These are phyloP conservation scores for Trichoderma semiorbis DNA, from an alignment of 2,329 filamentous ascomycete genomes.

Conservation along the genomic window DNA sequence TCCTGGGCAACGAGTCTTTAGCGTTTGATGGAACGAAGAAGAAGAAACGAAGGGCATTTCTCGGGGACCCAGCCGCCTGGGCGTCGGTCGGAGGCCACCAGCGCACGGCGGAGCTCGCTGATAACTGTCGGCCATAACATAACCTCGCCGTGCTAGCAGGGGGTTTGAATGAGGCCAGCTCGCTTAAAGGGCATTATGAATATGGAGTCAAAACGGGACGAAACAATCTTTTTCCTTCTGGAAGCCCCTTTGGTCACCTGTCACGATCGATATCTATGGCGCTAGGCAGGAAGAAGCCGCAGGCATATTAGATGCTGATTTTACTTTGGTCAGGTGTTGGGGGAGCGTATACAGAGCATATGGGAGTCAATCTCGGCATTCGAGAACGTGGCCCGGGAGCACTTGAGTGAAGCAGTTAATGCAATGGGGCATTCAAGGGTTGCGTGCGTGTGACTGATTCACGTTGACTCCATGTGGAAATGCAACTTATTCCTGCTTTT, in stretches of 20 bases:
- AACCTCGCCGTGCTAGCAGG: neutral
- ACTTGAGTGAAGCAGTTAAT: neutral
- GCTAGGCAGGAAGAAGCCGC: neutral
- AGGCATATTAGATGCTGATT: neutral
- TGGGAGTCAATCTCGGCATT: slow-evolving; percentile 1
- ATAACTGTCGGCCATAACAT: slow-evolving; percentile 5
- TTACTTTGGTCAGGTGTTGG: neutral
- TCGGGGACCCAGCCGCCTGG: neutral
- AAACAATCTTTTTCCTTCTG: slow-evolving; percentile 1
- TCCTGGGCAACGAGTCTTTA: neutral
- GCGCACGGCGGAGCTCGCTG: slow-evolving; percentile 15
- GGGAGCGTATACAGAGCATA: neutral
- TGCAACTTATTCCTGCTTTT: neutral
- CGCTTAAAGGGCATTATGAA: neutral
- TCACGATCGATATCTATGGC: slow-evolving; percentile 6
- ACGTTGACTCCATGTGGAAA: neutral
- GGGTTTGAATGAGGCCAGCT: neutral
- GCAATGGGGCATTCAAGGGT: neutral
- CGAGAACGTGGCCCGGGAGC: neutral
- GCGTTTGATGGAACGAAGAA: neutral
- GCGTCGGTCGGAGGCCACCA: neutral
- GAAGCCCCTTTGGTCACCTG: slow-evolving; percentile 14
- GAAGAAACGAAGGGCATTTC: neutral
- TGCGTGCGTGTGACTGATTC: neutral
- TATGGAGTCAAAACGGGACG: neutral